A percentile compares a stretch with the other conserved stretches of the same genome.
phyloP scores from a whole-genome alignment of 148 eudicot genomes.

The Beta vulgaris region DNA sequence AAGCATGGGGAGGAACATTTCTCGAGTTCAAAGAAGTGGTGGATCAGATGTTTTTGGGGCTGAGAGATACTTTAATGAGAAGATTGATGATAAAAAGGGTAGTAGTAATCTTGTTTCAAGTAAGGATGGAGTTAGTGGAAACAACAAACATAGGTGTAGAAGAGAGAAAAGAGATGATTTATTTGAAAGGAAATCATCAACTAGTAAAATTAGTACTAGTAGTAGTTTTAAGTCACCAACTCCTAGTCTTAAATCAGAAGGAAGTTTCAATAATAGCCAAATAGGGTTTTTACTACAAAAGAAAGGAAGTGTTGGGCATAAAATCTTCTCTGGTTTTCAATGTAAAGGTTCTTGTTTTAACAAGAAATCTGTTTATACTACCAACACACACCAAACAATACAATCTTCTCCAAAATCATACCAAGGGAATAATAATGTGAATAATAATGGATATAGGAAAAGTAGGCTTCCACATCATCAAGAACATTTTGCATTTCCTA shows the following conservation, averaged over 20 bases:
- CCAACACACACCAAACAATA: conserved; percentile 2
- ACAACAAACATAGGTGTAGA: background rate
- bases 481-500: conserved; percentile 38
- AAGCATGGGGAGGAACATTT: conserved; percentile 17
- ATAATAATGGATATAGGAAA: conserved; percentile 8
- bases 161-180: conserved; percentile 19
- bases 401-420: conserved; percentile 18
- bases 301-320: conserved; percentile 25
- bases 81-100: conserved; percentile 23
- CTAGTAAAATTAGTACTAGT: conserved; percentile 13
- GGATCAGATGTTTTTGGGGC: conserved; percentile 60
- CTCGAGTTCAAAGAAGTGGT: conserved; percentile 27
- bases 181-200: conserved; percentile 7
- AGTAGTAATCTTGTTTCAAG: background rate
- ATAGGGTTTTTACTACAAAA: conserved; percentile 38
- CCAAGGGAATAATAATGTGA: conserved; percentile 4
- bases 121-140: conserved; percentile 10
- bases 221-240: conserved; percentile 31
- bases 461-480: conserved; percentile 20
- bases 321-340: conserved; percentile 38
- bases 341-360: conserved; percentile 51
- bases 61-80: conserved; percentile 48
- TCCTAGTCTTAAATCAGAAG: conserved; percentile 43
- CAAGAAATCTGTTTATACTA: conserved; percentile 40
- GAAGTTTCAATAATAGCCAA: conserved; percentile 50